These are phyloP conservation scores for Diplodia scrobiculata DNA, from an alignment of 2,329 filamentous ascomycete genomes.

Conservation along the genomic window DNA sequence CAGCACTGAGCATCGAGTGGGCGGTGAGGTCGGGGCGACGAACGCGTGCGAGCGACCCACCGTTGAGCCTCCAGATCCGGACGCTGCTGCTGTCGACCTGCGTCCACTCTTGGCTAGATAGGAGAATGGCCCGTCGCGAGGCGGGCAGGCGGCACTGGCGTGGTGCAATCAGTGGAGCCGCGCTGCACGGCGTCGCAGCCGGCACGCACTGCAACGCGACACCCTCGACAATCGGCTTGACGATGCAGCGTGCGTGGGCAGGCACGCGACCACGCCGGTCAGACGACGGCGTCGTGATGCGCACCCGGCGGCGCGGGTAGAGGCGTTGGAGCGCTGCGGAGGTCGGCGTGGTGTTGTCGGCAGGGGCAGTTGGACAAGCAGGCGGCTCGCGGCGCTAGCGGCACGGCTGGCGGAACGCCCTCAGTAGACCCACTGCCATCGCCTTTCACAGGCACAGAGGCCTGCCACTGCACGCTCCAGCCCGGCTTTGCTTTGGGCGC, in stretches of 20 bases:
- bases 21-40: neutral
- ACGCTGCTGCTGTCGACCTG: too few species aligned
- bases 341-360: neutral
- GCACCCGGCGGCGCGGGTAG: constrained; percentile 1
- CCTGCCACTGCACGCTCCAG: constrained; percentile 24
- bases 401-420: constrained; percentile 25
- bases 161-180: constrained; percentile 14
- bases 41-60: neutral
- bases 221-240: neutral
- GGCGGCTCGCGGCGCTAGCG: constrained; percentile 18
- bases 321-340: neutral
- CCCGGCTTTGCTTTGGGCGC: neutral
- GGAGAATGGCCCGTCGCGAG: constrained; percentile 16
- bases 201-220: constrained; percentile 8
- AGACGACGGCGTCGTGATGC: constrained; percentile 24
- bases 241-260: neutral
- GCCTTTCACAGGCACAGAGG: neutral
- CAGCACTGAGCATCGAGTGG: constrained; percentile 21
- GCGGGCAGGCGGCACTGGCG: constrained; percentile 4
- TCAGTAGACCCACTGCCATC: neutral
- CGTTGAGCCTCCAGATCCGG: constrained; percentile 17
- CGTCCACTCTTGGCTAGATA: constrained; percentile 18
- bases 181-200: constrained; percentile 8
- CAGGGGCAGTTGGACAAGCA: constrained; percentile 6
- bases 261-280: constrained; percentile 12